Conservation (phyloP, 345 rosid genomes). For the Pelargonium nanum region DNA sequence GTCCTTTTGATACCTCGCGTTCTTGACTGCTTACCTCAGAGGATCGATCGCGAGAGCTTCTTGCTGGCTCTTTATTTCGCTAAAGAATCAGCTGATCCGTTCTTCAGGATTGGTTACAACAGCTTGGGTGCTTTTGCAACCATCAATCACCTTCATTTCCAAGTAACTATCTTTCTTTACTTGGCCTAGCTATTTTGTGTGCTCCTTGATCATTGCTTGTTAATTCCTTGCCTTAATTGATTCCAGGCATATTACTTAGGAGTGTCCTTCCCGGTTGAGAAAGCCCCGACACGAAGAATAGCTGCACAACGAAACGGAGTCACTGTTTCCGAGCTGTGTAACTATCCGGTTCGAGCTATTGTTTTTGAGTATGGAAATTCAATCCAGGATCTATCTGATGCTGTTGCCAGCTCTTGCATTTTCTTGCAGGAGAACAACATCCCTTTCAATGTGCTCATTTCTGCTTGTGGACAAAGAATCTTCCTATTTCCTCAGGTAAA, state of each 20-base stretch:
- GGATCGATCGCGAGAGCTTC: slow-evolving; percentile 42
- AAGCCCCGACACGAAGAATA: slow-evolving; percentile 25
- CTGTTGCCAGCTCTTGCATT: slow-evolving; percentile 32
- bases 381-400: slow-evolving; percentile 18
- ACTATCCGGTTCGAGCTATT: slow-evolving; percentile 41
- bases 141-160: slow-evolving; percentile 53
- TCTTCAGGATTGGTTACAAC: slow-evolving; percentile 49
- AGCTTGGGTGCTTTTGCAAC: slow-evolving; percentile 56
- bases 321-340: slow-evolving; percentile 23
- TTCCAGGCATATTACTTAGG: slow-evolving; percentile 37
- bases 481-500: slow-evolving; percentile 35
- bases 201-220: background rate
- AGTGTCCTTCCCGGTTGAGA: slow-evolving; percentile 32
- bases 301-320: slow-evolving; percentile 13
- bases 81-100: slow-evolving; percentile 34
- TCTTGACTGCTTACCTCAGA: slow-evolving; percentile 41
- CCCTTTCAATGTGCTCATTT: slow-evolving; percentile 39
- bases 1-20: slow-evolving; percentile 39
- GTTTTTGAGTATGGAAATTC: slow-evolving; percentile 27
- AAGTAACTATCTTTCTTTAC: slow-evolving; percentile 14
- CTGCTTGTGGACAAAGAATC: slow-evolving; percentile 29
- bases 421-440: slow-evolving; percentile 33
- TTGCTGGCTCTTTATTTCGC: slow-evolving; percentile 43
- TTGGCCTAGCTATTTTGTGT: background rate
- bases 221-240: too few species aligned